Percentiles rank a stretch among this genome's conserved stretches.
Conservation (phyloP, 2,329 filamentous ascomycete species). For the Trichoderma sp. region DNA sequence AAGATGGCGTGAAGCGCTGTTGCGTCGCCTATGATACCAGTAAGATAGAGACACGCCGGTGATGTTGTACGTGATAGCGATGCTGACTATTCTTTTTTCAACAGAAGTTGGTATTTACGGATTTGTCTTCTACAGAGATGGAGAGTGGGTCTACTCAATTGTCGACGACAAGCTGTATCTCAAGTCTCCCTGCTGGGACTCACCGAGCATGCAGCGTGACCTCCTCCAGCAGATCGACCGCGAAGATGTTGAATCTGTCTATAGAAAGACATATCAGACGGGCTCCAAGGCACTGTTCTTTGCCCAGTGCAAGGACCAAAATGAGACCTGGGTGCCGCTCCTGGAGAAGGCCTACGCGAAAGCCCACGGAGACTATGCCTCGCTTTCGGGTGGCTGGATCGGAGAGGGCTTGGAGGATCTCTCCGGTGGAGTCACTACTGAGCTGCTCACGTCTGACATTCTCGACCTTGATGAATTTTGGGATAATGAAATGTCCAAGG, state of each 20-base stretch:
- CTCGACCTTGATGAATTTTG: constrained; percentile 80
- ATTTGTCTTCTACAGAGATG: constrained; percentile 84
- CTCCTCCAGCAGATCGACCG: constrained; percentile 73
- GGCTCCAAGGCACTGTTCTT: constrained; percentile 78
- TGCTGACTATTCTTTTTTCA: constrained; percentile 19
- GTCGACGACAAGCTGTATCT: constrained; percentile 89
- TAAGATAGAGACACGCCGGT: constrained; percentile 30
- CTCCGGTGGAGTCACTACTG: constrained; percentile 67
- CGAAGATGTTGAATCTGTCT: constrained; percentile 68
- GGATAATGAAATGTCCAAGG: constrained; percentile 74
- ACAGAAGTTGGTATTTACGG: constrained; percentile 74
- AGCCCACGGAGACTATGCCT: constrained; percentile 73
- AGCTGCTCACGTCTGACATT: constrained; percentile 67
- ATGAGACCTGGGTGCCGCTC: constrained; percentile 80
- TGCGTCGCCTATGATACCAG: constrained; percentile 72
- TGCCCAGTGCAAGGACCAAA: constrained; percentile 69
- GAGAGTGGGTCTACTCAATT: constrained; percentile 89
- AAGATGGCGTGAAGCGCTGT: constrained; percentile 66
- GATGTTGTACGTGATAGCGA: background rate
- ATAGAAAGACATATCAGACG: constrained; percentile 68
- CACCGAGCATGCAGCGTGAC: constrained; percentile 70
- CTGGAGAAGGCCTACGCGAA: constrained; percentile 84
- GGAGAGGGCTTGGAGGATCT: constrained; percentile 60
- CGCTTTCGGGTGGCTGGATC: constrained; percentile 69
- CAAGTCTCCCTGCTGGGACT: constrained; percentile 78